These are phyloP conservation scores for Penicillium crustosum DNA, from an alignment of 2,329 filamentous ascomycete genomes.

Conservation along the genomic window DNA sequence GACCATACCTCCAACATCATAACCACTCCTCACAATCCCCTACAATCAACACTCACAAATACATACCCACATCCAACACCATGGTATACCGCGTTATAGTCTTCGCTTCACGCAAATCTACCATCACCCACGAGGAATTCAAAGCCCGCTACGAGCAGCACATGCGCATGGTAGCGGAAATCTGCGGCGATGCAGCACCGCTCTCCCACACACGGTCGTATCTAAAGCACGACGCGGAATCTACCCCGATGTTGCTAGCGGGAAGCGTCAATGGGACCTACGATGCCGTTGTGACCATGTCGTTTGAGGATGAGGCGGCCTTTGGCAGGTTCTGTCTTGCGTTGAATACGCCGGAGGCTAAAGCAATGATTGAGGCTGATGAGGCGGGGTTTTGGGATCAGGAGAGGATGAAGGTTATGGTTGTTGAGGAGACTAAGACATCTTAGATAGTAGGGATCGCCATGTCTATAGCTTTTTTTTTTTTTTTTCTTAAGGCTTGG, in stretches of 20 bases:
- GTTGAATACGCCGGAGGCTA: background rate
- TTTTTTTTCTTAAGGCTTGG: no score
- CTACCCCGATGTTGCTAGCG: background rate
- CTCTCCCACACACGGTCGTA: background rate
- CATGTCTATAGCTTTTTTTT: background rate
- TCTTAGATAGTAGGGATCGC: no score
- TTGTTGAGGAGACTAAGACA: background rate
- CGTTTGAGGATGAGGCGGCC: background rate
- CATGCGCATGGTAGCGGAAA: background rate
- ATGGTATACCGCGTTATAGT: background rate
- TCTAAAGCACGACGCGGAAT: background rate
- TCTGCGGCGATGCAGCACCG: background rate
- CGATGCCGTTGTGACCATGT: background rate
- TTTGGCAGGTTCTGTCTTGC: background rate
- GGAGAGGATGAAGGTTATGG: background rate
- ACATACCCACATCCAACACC: background rate
- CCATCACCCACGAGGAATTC: background rate
- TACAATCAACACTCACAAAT: background rate
- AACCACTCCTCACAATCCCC: background rate
- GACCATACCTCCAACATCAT: background rate
- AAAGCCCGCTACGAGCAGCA: constrained; percentile 1
- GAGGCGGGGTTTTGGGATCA: constrained; percentile 4
- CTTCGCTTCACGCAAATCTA: background rate
- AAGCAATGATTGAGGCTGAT: background rate
- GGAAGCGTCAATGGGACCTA: background rate